A percentile compares a stretch with the other conserved stretches of the same genome.
phyloP scores from a whole-genome alignment of 1,284 basidiomycete genomes.

The Ganoderma sp. region DNA sequence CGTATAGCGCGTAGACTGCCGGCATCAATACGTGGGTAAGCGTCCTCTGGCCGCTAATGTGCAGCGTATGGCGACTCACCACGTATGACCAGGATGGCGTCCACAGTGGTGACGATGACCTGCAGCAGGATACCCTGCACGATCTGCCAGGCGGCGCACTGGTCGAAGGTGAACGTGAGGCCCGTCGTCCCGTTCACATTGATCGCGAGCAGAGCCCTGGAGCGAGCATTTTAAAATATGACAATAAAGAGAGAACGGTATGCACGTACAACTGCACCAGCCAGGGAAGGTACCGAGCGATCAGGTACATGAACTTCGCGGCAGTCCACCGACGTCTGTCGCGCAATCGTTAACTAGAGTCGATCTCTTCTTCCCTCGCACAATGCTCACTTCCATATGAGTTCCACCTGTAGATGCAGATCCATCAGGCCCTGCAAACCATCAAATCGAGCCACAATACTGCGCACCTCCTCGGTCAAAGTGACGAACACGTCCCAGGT shows the following conservation, averaged over 20 bases:
- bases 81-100: conserved; percentile 35
- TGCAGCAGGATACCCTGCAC: conserved; percentile 36
- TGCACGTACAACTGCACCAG: conserved; percentile 33
- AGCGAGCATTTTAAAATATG: background rate
- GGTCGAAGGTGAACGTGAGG: conserved; percentile 26
- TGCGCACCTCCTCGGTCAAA: conserved; percentile 29
- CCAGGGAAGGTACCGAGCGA: conserved; percentile 37
- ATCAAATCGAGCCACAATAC: background rate
- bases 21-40: background rate
- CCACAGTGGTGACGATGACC: conserved; percentile 35
- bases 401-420: conserved; percentile 14
- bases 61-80: conserved; percentile 18
- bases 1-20: conserved; percentile 34
- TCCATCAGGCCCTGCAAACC: background rate
- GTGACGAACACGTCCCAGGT: conserved; percentile 31
- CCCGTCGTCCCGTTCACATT: conserved; percentile 36
- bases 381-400: conserved; percentile 27
- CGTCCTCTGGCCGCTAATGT: too few species aligned
- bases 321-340: conserved; percentile 33
- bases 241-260: background rate
- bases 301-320: conserved; percentile 34
- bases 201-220: conserved; percentile 34
- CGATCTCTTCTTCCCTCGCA: background rate
- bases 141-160: conserved; percentile 35
- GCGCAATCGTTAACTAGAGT: too few species aligned